Evolutionary conservation across 768 basidiomycete genomes (phyloP).

Genomic region (Trametes cubensis): DNA sequence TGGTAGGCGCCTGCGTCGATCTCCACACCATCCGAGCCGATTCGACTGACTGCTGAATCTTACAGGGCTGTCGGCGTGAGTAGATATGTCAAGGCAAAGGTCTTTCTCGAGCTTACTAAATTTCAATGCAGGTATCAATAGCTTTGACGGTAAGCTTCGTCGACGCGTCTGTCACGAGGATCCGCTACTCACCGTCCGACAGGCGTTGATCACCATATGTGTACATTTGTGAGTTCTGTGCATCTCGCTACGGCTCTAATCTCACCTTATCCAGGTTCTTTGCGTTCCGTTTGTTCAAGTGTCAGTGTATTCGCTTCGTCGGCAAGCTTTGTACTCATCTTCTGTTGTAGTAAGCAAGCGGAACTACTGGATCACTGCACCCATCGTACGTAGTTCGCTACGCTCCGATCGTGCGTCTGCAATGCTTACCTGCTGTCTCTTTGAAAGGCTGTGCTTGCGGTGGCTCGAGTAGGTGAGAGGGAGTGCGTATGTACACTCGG

Average conservation of each 20-base stretch:
- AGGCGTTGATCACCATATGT: slow-evolving; percentile 30
- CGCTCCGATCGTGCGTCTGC: neutral
- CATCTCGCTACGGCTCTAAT: neutral
- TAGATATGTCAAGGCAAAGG: neutral
- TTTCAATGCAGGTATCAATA: slow-evolving; percentile 18
- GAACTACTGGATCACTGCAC: slow-evolving; percentile 25
- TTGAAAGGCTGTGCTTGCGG: slow-evolving; percentile 11
- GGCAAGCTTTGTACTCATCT: neutral
- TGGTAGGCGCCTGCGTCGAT: slow-evolving; percentile 18
- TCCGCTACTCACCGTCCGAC: neutral
- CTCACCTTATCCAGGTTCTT: slow-evolving; percentile 28
- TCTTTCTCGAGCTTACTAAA: neutral
- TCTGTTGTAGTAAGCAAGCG: slow-evolving; percentile 25
- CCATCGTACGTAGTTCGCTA: slow-evolving; percentile 16
- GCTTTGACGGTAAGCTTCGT: slow-evolving; percentile 22
- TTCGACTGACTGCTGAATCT: neutral
- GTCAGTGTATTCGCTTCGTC: slow-evolving; percentile 12
- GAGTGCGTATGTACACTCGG: neutral
- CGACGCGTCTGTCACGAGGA: no score
- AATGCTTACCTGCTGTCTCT: neutral
- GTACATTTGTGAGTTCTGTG: slow-evolving; percentile 29
- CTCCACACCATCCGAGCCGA: neutral
- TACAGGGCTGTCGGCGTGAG: slow-evolving; percentile 19
- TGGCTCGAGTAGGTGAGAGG: slow-evolving; percentile 14
- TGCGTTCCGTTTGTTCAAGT: slow-evolving; percentile 26